phyloP scores from a whole-genome alignment of 106 monocot species.

The Apostasia ramifera region DNA sequence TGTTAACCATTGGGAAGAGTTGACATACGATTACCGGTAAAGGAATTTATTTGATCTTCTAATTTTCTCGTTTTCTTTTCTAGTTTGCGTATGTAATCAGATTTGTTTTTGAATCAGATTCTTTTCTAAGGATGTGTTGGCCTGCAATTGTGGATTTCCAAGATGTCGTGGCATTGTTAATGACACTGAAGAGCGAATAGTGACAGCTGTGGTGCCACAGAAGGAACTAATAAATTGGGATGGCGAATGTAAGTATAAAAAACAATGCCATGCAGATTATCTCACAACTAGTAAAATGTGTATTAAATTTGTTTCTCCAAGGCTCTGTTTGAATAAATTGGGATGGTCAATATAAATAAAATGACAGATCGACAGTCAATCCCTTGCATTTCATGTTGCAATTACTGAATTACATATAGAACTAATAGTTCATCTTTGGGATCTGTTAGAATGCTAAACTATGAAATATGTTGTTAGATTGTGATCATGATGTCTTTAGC shows the following conservation, averaged over 20 bases:
- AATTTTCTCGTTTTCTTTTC: slow-evolving; percentile 5
- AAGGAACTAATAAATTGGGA: slow-evolving; percentile 62
- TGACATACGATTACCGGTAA: slow-evolving; percentile 93
- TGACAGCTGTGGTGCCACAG: slow-evolving; percentile 49
- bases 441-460: no score
- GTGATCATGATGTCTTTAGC: no score
- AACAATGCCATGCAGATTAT: background rate
- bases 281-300: background rate
- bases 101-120: slow-evolving; percentile 48
- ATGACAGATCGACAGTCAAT: no score
- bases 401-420: no score
- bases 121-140: slow-evolving; percentile 80
- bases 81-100: background rate
- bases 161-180: slow-evolving; percentile 94
- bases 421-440: no score
- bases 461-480: no score
- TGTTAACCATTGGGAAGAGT: slow-evolving; percentile 80
- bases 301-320: background rate
- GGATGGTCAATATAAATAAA: no score
- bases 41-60: background rate
- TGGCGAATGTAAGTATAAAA: slow-evolving; percentile 40
- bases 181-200: slow-evolving; percentile 58
- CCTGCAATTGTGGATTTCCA: slow-evolving; percentile 86
- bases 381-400: no score
- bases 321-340: no score